Evolutionary conservation across 1,284 basidiomycete genomes (phyloP).

Genomic region (Albatrellus sp.): DNA sequence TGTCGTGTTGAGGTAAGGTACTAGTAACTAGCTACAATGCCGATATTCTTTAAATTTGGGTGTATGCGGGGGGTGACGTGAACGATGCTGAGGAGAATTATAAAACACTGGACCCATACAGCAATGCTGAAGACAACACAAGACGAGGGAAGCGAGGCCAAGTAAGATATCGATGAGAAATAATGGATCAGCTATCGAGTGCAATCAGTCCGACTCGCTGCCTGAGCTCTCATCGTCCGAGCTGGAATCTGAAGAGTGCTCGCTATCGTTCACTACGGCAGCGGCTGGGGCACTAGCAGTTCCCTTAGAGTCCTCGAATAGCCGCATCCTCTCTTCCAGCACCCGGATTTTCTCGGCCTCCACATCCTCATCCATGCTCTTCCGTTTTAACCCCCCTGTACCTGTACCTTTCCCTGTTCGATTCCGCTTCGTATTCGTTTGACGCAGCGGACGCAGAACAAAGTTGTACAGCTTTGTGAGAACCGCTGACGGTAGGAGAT

Average conservation of each 20-base stretch:
- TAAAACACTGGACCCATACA: conserved; percentile 8
- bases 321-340: conserved; percentile 70
- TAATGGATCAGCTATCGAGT: background rate
- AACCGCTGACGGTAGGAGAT: conserved; percentile 72
- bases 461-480: conserved; percentile 90
- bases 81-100: conserved; percentile 11
- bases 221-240: conserved; percentile 65
- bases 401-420: conserved; percentile 66
- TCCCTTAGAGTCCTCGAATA: conserved; percentile 41
- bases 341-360: conserved; percentile 83
- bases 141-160: conserved; percentile 10
- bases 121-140: conserved; percentile 12
- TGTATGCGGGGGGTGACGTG: conserved; percentile 14
- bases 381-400: conserved; percentile 78
- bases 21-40: conserved; percentile 22
- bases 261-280: conserved; percentile 41
- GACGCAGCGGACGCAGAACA: conserved; percentile 67
- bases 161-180: conserved; percentile 4
- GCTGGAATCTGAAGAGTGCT: conserved; percentile 67
- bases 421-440: conserved; percentile 44
- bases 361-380: conserved; percentile 85
- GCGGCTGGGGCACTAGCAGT: conserved; percentile 15
- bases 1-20: conserved; percentile 18
- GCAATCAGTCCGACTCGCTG: conserved; percentile 64
- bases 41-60: conserved; percentile 22